Conservation (phyloP, 495 filamentous ascomycete genomes). For the Aspergillus sparsus region DNA sequence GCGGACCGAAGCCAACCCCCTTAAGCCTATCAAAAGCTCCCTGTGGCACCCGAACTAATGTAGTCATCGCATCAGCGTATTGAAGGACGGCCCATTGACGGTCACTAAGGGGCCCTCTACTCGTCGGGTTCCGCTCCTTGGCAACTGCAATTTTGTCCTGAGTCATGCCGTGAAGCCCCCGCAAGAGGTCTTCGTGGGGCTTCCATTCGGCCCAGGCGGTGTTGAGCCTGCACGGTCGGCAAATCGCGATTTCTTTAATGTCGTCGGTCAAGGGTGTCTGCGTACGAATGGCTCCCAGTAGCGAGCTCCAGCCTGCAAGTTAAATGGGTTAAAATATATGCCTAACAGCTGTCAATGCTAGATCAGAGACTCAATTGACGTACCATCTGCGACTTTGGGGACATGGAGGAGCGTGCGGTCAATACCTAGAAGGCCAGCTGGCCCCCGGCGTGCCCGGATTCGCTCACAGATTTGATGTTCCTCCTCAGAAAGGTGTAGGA, state of each 20-base stretch:
- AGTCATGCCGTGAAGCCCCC: not conserved
- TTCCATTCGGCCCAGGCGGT: conserved; percentile 3
- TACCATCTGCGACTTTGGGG: conserved; percentile 4
- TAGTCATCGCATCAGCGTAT: no score
- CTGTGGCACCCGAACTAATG: no score
- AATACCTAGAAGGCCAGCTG: not conserved
- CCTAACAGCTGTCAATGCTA: not conserved
- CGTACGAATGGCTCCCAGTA: not conserved
- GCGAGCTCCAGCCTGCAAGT: not conserved
- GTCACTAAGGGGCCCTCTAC: no score
- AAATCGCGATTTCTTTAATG: not conserved
- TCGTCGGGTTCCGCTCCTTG: no score
- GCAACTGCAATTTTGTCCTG: not conserved
- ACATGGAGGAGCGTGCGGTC: not conserved
- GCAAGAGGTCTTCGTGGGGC: conserved; percentile 1
- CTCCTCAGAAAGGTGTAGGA: not conserved
- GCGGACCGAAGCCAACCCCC: no score
- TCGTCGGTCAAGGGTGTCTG: not conserved
- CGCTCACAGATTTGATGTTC: conserved; percentile 1
- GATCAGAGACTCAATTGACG: not conserved
- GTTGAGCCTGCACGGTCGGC: not conserved
- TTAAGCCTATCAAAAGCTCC: no score
- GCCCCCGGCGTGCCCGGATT: not conserved
- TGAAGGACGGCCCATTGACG: no score
- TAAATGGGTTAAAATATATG: not conserved